Evolutionary conservation across 129 eudicot species (phyloP), one percentile per base, ranked within the genome.

Genomic region (Arctium lappa): DNA sequence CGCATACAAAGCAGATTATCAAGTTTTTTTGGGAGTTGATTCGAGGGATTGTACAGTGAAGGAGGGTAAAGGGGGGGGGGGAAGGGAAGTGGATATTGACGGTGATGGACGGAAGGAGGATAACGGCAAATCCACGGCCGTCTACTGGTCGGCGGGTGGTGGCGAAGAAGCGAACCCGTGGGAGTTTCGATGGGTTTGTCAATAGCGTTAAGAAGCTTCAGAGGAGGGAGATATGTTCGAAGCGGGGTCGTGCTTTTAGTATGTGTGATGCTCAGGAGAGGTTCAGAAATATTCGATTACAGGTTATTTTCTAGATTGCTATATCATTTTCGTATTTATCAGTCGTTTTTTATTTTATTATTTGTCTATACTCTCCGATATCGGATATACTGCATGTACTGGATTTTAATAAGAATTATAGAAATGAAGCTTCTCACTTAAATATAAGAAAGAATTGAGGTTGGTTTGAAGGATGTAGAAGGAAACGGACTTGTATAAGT

Each of bases 161-260:
- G 89, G 97, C 97, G 40, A 94, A 89, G 91, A 94, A 89, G 92
- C 87, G 98, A 65, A 88, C 88, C 3, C 92, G 94, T 39, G 87
- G 91, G 10, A 86, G 93, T 10, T 77, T 76, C 10, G 98, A 94
- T 86, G 98, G 92, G 81, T 94, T 90, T 79, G 97, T 94, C 0
- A 94, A 94, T 74, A 94, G 97, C 80, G 97, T 94, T 29, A 90
- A 84, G 91, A 94, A 94, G 87, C 86, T 94, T 3, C 97, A 94
- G 84, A 81, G 95, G 84, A 92, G 97, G 72, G 98, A 94, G 90
- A 91, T 94, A 70, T 94, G 92, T 37, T 91, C 98, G 3, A 94
- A 85, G 78, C 89, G 92, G 1, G 92, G 87, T 73, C 92, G 98
- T 8, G 84, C 91, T 78, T 94, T 94, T 73, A 89, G 92, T 78